Evolutionary conservation across 257 asterid species (phyloP).

Genomic region (Verbena officinalis): DNA sequence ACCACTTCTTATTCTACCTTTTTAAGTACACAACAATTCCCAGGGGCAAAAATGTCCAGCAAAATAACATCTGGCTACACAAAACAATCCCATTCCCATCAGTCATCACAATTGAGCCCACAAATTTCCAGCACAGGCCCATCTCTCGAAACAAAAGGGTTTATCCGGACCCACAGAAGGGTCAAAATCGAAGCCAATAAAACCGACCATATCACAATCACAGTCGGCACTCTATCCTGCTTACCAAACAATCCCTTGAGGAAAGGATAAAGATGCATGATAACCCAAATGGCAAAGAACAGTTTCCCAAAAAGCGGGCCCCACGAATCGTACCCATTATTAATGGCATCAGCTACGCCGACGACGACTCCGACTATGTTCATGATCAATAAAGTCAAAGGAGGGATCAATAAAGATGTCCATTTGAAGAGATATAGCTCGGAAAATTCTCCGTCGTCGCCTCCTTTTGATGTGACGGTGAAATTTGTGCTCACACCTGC

Average conservation of each 20-base stretch:
- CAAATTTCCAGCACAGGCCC: conserved; percentile 84
- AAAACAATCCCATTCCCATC: conserved; percentile 9
- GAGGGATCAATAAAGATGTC: conserved; percentile 78
- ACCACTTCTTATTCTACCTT: conserved; percentile 26
- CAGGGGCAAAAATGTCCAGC: conserved; percentile 25
- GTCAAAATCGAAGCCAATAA: conserved; percentile 74
- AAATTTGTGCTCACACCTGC: conserved; percentile 86
- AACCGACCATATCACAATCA: conserved; percentile 86
- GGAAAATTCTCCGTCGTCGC: conserved; percentile 72
- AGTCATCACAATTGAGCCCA: conserved; percentile 76
- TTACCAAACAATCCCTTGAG: conserved; percentile 82
- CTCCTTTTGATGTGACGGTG: conserved; percentile 89
- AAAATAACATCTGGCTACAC: conserved; percentile 29
- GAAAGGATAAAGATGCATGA: conserved; percentile 89
- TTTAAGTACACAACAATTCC: conserved; percentile 3
- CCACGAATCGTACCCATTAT: conserved; percentile 93
- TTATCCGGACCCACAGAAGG: conserved; percentile 82
- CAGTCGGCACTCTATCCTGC: conserved; percentile 78
- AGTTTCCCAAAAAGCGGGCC: conserved; percentile 81
- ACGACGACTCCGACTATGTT: conserved; percentile 79
- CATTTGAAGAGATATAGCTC: conserved; percentile 85
- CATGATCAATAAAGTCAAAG: conserved; percentile 67
- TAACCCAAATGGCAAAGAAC: conserved; percentile 85
- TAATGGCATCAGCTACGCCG: conserved; percentile 76
- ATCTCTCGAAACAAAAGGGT: conserved; percentile 84